Evolutionary conservation across 352 stramenopile genomes (phyloP).

Genomic region (Phytophthora sp.): DNA sequence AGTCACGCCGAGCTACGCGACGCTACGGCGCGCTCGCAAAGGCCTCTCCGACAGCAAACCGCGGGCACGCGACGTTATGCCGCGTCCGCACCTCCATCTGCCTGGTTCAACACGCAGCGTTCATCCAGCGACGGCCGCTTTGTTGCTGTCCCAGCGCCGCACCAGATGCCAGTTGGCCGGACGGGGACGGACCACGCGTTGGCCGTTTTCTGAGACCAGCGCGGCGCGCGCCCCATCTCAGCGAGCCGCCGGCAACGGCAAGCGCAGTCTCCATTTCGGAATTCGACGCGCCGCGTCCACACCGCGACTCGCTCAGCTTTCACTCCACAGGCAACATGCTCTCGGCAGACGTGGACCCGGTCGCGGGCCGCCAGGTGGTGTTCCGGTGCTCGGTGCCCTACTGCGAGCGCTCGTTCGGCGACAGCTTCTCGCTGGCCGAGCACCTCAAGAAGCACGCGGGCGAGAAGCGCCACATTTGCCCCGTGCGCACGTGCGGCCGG

Average conservation of each 20-base stretch:
- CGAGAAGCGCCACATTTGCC: slow-evolving; percentile 56
- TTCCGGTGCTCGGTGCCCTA: slow-evolving; percentile 45
- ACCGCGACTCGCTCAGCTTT: not conserved
- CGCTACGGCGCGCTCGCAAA: too few species aligned
- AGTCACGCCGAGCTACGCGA: too few species aligned
- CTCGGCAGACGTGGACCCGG: slow-evolving; percentile 1
- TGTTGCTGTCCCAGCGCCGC: not conserved
- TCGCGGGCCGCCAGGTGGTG: slow-evolving; percentile 2
- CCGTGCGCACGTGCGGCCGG: slow-evolving; percentile 51
- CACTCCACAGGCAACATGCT: slow-evolving; percentile 1
- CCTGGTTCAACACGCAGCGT: too few species aligned
- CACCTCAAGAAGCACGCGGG: slow-evolving; percentile 55
- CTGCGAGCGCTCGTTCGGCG: slow-evolving; percentile 34
- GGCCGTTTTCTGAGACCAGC: slow-evolving; percentile 36
- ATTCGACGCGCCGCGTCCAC: slow-evolving; percentile 10
- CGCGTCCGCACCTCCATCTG: not conserved
- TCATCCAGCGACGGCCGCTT: slow-evolving; percentile 1
- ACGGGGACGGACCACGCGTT: slow-evolving; percentile 17
- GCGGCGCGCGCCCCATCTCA: slow-evolving; percentile 32
- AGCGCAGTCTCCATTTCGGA: slow-evolving; percentile 22
- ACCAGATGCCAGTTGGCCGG: slow-evolving; percentile 8
- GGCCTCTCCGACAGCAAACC: not conserved
- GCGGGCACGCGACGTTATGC: not conserved
- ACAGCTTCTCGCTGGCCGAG: slow-evolving; percentile 50
- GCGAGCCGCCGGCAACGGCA: slow-evolving; percentile 15